Evolutionary conservation across 768 basidiomycete genomes (phyloP).

Genomic region (Gelatoporia subvermispora): DNA sequence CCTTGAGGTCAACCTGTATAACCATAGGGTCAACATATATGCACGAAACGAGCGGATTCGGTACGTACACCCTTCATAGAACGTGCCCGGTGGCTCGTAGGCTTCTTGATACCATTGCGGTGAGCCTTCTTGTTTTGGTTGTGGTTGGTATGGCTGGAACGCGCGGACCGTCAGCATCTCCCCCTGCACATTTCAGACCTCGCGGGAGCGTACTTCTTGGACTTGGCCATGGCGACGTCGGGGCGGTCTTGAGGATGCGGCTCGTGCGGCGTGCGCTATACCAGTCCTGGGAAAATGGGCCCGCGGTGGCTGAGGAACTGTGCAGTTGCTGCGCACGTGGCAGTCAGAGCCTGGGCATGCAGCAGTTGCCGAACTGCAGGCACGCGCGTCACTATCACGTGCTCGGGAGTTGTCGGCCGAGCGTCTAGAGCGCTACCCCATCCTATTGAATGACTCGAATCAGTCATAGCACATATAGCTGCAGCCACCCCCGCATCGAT

Average conservation of each 20-base stretch:
- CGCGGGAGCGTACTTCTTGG: slow-evolving; percentile 77
- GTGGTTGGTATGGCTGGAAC: slow-evolving; percentile 80
- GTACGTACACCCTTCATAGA: slow-evolving; percentile 88
- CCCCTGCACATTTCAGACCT: background rate
- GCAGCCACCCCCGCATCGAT: too few relatives aligned
- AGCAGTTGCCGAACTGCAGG: too few relatives aligned
- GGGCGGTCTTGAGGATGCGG: slow-evolving; percentile 17
- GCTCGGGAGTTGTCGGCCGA: too few relatives aligned
- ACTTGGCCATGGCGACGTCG: slow-evolving; percentile 80
- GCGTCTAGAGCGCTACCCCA: too few relatives aligned
- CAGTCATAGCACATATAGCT: too few relatives aligned
- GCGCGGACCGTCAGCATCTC: slow-evolving; percentile 5
- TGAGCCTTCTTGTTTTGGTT: slow-evolving; percentile 98
- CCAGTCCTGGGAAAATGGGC: slow-evolving; percentile 5
- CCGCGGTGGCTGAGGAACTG: slow-evolving; percentile 25
- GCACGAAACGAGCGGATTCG: background rate
- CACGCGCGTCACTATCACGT: too few relatives aligned
- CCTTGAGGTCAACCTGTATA: slow-evolving; percentile 75
- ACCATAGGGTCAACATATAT: slow-evolving; percentile 4
- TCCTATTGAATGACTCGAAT: too few relatives aligned
- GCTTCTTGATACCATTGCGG: slow-evolving; percentile 93
- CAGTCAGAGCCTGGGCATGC: too few relatives aligned
- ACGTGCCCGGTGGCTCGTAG: slow-evolving; percentile 64
- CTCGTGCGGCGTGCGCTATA: slow-evolving; percentile 1
- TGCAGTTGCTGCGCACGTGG: slow-evolving; percentile 14